Evolutionary conservation across 257 asterid genomes (phyloP), one percentile per base, ranked within the genome.

Genomic region (Rehmannia glutinosa): DNA sequence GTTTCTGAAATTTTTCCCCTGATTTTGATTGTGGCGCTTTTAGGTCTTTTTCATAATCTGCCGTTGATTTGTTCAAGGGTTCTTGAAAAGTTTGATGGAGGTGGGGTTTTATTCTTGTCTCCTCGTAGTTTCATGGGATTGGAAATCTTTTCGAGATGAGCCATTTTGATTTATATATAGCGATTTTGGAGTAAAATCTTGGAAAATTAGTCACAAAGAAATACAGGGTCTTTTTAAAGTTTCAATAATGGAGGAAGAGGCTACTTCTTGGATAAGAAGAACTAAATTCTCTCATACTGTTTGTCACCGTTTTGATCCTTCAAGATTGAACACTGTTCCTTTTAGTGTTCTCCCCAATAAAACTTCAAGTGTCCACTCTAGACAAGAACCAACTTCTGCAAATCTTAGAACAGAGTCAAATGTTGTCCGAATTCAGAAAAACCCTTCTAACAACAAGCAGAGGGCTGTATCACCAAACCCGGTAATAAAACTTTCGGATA

Each of bases 221-320:
- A n/a, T n/a, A n/a, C n/a, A n/a, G n/a, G n/a, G n/a, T 51, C 7
- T 7, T 21, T 12, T 23, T 23, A 0, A 51, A 11, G 35, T n/a
- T 13, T 23, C 6, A 56, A 56, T 19, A 56, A 92, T 92, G 97
- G 97, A 92, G 45, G 97, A 86, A 65, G 95, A 90, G 66, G 79
- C 73, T 53, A 73, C 54, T 83, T 92, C 97, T 73, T 92, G 98
- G 97, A 77, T 92, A 41, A 84, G 97, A 84, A 82, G 98, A 74
- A 57, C 98, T 10, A 87, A 90, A 6, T 92, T 72, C 75, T 90
- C 97, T 24, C 92, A 87, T 51, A 92, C 98, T 7, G 79, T 92
- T 61, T 92, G 83, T 66, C 94, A 90, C 80, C 85, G 97, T 66
- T 57, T 90, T 17, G 96, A 90, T 71, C 15, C 90, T 49, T 77